Evolutionary conservation across 345 rosid genomes (phyloP).

Genomic region (Kernera saxatilis): DNA sequence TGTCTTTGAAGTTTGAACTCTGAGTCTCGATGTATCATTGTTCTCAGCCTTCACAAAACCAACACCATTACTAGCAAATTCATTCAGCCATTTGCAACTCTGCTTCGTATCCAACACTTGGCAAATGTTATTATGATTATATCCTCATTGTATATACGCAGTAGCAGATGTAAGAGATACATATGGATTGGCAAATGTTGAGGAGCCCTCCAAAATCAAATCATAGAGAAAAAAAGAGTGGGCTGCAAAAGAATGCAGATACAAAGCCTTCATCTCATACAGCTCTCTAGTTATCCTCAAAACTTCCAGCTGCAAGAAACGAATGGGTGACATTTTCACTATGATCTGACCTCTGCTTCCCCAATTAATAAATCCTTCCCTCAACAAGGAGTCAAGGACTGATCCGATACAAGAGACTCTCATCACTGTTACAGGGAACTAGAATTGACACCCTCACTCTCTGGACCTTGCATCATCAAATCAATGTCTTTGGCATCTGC

Average conservation of each 20-base stretch:
- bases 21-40: neutral
- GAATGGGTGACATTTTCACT: neutral
- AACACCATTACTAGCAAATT: neutral
- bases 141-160: neutral
- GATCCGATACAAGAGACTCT: neutral
- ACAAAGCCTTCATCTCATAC: slow-evolving; percentile 3
- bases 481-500: neutral
- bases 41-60: neutral
- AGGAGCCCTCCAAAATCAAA: neutral
- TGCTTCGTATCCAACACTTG: neutral
- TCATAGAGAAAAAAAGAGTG: no score
- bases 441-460: neutral
- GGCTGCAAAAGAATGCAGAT: neutral
- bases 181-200: neutral
- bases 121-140: neutral
- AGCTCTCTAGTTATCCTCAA: neutral
- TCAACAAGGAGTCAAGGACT: neutral
- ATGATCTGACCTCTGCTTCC: neutral
- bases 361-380: neutral
- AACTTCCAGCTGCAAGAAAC: neutral
- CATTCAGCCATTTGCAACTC: neutral
- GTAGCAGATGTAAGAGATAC: neutral
- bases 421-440: neutral
- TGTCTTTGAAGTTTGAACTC: neutral
- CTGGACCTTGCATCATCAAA: slow-evolving; percentile 4